A percentile compares a stretch with the other conserved stretches of the same genome.
These are phyloP conservation scores for Apiotrichum montevideense DNA, from an alignment of 1,284 basidiomycete species.

Conservation along the genomic window DNA sequence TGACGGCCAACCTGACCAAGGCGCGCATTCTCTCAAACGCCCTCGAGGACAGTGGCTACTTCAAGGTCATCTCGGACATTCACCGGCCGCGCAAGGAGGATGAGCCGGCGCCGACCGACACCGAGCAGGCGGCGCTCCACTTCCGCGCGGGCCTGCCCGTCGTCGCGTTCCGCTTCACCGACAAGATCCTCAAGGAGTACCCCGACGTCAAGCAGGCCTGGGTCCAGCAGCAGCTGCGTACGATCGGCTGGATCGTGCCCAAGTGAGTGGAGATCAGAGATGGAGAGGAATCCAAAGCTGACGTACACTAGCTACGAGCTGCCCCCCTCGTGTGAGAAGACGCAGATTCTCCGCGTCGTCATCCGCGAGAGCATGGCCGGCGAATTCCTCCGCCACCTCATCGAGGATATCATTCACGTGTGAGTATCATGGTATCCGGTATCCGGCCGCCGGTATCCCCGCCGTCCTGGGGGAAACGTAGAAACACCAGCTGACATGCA, in stretches of 20 bases:
- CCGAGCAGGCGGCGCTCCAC: conserved; percentile 24
- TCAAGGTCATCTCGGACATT: conserved; percentile 52
- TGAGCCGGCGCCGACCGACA: conserved; percentile 8
- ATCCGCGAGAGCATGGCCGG: conserved; percentile 59
- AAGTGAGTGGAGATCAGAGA: conserved; percentile 42
- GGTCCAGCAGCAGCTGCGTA: conserved; percentile 59
- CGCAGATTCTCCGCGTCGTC: conserved; percentile 80
- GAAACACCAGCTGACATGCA: conserved; percentile 1
- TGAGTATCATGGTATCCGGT: not conserved
- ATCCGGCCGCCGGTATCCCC: too few relatives aligned
- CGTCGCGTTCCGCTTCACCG: conserved; percentile 83
- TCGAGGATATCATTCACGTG: conserved; percentile 34
- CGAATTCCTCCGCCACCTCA: conserved; percentile 35
- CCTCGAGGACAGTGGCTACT: conserved; percentile 73
- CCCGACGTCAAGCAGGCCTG: conserved; percentile 78
- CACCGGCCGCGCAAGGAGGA: conserved; percentile 35
- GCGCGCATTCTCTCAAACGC: conserved; percentile 79
- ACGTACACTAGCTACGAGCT: conserved; percentile 57
- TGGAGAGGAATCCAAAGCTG: too few relatives aligned
- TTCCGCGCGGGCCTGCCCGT: conserved; percentile 67
- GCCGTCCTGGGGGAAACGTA: too few relatives aligned
- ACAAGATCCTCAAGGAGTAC: conserved; percentile 62
- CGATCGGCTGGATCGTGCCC: conserved; percentile 64
- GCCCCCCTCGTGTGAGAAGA: conserved; percentile 60
- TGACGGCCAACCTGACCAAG: conserved; percentile 68